Evolutionary conservation across 2,329 filamentous ascomycete genomes (phyloP).

Genomic region (Bipolaris gigantea): DNA sequence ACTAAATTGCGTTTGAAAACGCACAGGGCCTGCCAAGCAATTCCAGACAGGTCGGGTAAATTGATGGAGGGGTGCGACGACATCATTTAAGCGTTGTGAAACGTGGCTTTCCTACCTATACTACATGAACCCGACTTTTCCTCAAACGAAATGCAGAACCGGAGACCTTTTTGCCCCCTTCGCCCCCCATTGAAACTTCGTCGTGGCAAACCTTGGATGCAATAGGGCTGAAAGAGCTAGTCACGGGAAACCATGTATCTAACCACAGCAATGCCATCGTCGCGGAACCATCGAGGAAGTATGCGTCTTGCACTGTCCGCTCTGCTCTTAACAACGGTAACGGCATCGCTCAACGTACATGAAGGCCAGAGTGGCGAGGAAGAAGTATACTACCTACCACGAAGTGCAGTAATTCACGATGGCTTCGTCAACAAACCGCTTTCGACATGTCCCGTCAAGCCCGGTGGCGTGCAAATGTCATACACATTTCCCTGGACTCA

Average conservation of each 20-base stretch:
- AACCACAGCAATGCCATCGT: neutral
- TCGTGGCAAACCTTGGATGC: neutral
- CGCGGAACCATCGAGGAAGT: neutral
- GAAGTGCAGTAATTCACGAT: constrained; percentile 25
- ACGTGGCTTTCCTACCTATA: constrained; percentile 20
- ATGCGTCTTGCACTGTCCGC: constrained; percentile 1
- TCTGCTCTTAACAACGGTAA: constrained; percentile 5
- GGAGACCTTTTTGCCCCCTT: no score
- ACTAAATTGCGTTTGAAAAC: constrained; percentile 2
- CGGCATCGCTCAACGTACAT: neutral
- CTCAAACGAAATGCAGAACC: no score
- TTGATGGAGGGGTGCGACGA: constrained; percentile 13
- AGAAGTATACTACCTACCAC: constrained; percentile 20
- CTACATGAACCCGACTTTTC: neutral
- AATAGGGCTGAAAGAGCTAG: neutral
- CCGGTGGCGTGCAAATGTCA: constrained; percentile 27
- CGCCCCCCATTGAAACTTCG: neutral
- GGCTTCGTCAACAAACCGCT: constrained; percentile 18
- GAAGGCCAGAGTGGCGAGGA: constrained; percentile 1
- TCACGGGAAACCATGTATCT: neutral
- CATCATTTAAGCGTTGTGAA: constrained; percentile 17
- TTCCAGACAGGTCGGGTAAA: constrained; percentile 12
- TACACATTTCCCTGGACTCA: constrained; percentile 37
- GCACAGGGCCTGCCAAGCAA: constrained; percentile 10
- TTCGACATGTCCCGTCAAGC: constrained; percentile 22